Conservation (phyloP, 345 rosid species). For the Populus pruinosa region DNA sequence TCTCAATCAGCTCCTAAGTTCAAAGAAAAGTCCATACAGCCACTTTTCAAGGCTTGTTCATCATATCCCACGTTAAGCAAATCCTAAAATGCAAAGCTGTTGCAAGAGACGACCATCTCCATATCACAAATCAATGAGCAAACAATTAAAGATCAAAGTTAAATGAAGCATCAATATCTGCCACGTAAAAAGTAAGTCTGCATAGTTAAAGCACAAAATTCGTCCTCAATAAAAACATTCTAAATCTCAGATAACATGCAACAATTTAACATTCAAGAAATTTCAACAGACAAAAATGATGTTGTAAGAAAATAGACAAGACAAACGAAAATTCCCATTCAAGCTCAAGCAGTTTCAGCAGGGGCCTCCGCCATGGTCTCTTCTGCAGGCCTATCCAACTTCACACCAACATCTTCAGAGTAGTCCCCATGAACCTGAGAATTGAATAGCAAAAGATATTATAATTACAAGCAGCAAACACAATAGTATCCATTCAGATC, state of each 20-base stretch:
- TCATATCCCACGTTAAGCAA: not conserved
- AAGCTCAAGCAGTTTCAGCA: conserved; percentile 26
- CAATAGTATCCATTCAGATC: not conserved
- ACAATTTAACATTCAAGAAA: not conserved
- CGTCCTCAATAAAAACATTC: not conserved
- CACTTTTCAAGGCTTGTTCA: not conserved
- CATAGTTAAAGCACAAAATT: not conserved
- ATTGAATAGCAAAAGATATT: not conserved
- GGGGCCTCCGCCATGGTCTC: conserved; percentile 60
- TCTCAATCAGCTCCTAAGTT: no score
- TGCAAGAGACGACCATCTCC: not conserved
- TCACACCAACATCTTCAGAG: conserved; percentile 77
- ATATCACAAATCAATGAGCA: not conserved
- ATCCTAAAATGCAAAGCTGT: not conserved
- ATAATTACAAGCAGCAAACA: not conserved
- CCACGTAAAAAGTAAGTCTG: not conserved
- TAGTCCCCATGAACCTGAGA: conserved; percentile 80
- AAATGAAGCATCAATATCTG: not conserved
- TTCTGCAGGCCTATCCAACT: conserved; percentile 79
- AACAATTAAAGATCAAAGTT: not conserved
- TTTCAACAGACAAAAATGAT: no score
- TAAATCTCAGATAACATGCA: not conserved
- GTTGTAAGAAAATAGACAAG: not conserved
- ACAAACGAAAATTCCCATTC: not conserved
- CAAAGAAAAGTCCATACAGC: no score